Evolutionary conservation across 2,329 filamentous ascomycete genomes (phyloP).

Genomic region (Alternaria panax): DNA sequence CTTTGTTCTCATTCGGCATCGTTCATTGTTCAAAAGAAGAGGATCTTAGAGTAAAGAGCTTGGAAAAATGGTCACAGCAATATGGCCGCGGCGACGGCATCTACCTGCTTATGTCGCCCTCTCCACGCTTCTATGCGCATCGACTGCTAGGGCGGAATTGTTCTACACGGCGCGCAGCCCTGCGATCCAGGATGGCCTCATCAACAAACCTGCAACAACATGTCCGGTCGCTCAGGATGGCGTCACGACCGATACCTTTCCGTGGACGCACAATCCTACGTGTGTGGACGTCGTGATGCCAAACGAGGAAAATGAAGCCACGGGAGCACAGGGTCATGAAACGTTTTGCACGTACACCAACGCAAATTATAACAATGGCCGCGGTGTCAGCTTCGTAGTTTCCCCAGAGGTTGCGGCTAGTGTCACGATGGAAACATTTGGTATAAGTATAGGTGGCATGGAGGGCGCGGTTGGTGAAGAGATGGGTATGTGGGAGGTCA

Average conservation of each 20-base stretch:
- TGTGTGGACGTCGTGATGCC: slow-evolving; percentile 29
- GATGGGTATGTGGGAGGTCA: slow-evolving; percentile 32
- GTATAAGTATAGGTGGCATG: slow-evolving; percentile 20
- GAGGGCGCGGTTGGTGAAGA: slow-evolving; percentile 17
- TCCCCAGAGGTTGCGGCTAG: slow-evolving; percentile 35
- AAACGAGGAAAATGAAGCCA: slow-evolving; percentile 2
- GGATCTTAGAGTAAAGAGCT: not conserved
- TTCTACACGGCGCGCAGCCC: slow-evolving; percentile 29
- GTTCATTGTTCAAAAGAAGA: not conserved
- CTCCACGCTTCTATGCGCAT: slow-evolving; percentile 8
- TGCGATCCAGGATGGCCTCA: slow-evolving; percentile 28
- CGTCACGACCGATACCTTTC: slow-evolving; percentile 34
- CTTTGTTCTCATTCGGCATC: not conserved
- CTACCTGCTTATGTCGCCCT: not conserved
- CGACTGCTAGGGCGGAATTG: slow-evolving; percentile 19
- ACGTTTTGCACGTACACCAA: slow-evolving; percentile 42
- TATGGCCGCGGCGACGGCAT: slow-evolving; percentile 1
- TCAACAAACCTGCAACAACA: slow-evolving; percentile 18
- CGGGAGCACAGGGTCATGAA: slow-evolving; percentile 11
- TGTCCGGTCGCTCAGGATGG: slow-evolving; percentile 37
- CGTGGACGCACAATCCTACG: slow-evolving; percentile 41
- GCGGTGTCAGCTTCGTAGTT: slow-evolving; percentile 42
- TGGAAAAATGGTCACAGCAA: slow-evolving; percentile 7
- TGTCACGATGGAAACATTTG: slow-evolving; percentile 26
- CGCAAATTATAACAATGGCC: slow-evolving; percentile 29